Evolutionary conservation across 1,139 yeast genomes (phyloP), one percentile per base, ranked within the genome.

Genomic region (Citeromyces siamensis): DNA sequence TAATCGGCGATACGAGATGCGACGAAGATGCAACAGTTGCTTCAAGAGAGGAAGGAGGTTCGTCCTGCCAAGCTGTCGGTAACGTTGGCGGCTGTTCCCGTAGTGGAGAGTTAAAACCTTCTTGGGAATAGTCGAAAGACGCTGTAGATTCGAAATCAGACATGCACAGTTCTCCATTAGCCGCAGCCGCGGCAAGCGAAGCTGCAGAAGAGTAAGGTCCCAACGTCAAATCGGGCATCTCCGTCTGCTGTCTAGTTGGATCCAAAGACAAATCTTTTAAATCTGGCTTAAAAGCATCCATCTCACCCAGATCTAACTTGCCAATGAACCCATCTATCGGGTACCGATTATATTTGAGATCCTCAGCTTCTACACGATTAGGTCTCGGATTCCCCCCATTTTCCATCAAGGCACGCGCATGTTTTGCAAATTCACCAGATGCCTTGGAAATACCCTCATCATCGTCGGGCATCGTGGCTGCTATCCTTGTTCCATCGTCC

Each of bases 401-500:
- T 7, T 39, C 21, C n/a, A 41, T 35, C 4, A 40, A 36, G 1
- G 35, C 19, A 19, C 28, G 21, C 8, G 37, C 13, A 20, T 37
- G 42, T 32, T 38, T 40, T 5, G 35, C 29, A 26, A 38, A 40
- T 26, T 21, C 32, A 21, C 21, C 33, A 4, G 41, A 32, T 3
- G 42, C 35, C 18, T 34, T 39, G 4, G 17, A 13, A n/a, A 41
- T 36, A 8, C 41, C 43, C 12, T 33, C 39, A 12, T 34, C 35
- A 27, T 41, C 41, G 28, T 39, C 43, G 3, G 43, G 40, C 26
- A 41, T n/a, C 31, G 27, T 40, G 9, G 41, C 42, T 39, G 39
- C 43, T 34, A 37, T 37, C 35, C 18, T 12, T 6, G 41, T 35
- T 12, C 52, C 42, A 2, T 67, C 66, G 40, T 65, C 71, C 71